Evolutionary conservation across 257 asterid genomes (phyloP).

Genomic region (Echium plantagineum): DNA sequence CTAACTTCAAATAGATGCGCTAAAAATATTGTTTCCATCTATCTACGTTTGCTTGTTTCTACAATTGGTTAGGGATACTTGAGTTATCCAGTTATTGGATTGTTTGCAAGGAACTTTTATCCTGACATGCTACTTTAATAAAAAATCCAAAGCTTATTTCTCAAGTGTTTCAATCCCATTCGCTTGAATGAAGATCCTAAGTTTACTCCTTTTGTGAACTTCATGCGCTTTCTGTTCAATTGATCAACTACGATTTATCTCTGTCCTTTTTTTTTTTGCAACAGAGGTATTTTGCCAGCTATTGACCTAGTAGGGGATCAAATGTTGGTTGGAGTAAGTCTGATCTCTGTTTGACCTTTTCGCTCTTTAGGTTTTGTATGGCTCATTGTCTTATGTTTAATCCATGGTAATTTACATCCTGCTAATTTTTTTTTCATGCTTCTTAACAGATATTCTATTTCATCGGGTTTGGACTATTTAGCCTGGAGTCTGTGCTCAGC

Average conservation of each 20-base stretch:
- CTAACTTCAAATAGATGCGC: too few species aligned
- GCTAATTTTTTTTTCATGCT: neutral
- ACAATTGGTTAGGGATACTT: too few species aligned
- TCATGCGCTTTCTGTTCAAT: conserved; percentile 27
- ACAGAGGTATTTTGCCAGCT: conserved; percentile 94
- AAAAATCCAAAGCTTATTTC: too few species aligned
- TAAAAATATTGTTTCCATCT: too few species aligned
- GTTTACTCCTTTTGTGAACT: conserved; percentile 25
- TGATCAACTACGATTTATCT: neutral
- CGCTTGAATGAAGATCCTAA: too few species aligned
- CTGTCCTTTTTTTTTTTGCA: conserved; percentile 18
- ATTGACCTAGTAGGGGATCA: conserved; percentile 71
- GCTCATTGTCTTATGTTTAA: too few species aligned
- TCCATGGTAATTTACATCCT: conserved; percentile 15
- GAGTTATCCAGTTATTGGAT: too few species aligned
- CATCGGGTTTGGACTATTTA: conserved; percentile 86
- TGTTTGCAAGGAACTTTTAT: too few species aligned
- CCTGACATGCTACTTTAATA: too few species aligned
- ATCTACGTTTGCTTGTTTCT: too few species aligned
- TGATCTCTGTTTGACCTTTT: neutral
- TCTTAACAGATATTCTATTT: conserved; percentile 72
- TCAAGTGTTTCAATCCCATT: too few species aligned
- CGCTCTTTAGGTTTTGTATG: conserved; percentile 4
- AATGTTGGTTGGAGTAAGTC: conserved; percentile 79
- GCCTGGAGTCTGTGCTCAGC: conserved; percentile 80